Base-by-base conservation (phyloP, 768 basidiomycete species). In the Hericium alpestre region DNA sequence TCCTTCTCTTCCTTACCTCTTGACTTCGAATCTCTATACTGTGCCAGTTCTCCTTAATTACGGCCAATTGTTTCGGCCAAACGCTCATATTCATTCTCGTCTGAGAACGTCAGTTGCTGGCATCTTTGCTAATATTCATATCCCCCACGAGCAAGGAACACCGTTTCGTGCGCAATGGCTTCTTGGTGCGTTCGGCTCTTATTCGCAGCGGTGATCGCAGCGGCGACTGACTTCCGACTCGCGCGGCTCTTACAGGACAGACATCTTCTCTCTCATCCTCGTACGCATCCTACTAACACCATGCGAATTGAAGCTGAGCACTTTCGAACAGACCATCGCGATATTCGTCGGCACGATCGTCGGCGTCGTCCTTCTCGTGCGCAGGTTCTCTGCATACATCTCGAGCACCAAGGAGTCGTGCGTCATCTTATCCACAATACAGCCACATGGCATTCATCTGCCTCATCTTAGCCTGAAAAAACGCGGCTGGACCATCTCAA, bases 401-500 rank as follows among this genome's bases (percentile, higher is more conserved):
- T 67, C 76, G 54, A 72, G 76, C 1, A 80, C 81, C 0, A 83
- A 81, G 68, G 73, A 79, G 54, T 75, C 73, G 84, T 83, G 63
- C 60, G 80, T 76, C n/a, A n/a, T 37, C 40, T 38, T 22, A 5
- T 23, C 58, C 20, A 12, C 20, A 49, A 13, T 23, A n/a, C 51
- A 18, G 55, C 18, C 25, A 11, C 8, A 4, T n/a, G 32, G 32
- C 32, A 32, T 32, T 32, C 4, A 32, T 32, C 32, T 38, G 13
- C 37, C 6, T 22, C 46, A 38, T 25, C 25, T 25, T 54, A 86
- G 83, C 49, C 70, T 88, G 51, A 80, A 83, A 66, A 70, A 71
- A 10, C 75, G 72, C 59, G 86, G 86, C 8, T 70, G 82, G 51
- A 69, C 79, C 32, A 68, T 88, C 49, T 81, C 84, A 0, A 67